phyloP scores from a whole-genome alignment of 345 rosid genomes.

The Microcos paniculata region DNA sequence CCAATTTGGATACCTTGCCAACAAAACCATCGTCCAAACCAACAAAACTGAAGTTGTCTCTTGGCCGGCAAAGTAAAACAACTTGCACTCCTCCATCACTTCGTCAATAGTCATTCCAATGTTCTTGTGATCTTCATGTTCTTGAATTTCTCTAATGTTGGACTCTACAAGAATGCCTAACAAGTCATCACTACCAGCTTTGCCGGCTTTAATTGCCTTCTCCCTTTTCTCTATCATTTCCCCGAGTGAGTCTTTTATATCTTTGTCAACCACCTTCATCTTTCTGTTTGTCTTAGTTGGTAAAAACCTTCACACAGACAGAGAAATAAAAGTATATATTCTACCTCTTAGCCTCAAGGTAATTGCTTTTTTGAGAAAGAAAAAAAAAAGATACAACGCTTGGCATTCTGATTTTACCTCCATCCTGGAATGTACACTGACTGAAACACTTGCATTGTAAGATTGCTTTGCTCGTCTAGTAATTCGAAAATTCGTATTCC shows the following conservation, averaged over 20 bases:
- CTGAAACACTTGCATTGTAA: not conserved
- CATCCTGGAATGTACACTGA: conserved; percentile 39
- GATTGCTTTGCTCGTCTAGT: conserved; percentile 21
- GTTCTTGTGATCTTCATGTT: no score
- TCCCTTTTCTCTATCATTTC: conserved; percentile 22
- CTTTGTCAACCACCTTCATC: conserved; percentile 20
- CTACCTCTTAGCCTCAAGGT: no score
- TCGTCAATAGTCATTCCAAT: conserved; percentile 37
- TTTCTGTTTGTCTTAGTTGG: conserved; percentile 27
- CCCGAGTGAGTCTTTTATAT: conserved; percentile 13
- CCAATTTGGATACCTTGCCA: conserved; percentile 55
- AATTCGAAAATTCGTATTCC: conserved; percentile 42
- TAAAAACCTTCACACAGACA: not conserved
- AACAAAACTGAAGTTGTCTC: conserved; percentile 58
- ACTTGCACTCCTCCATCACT: conserved; percentile 60
- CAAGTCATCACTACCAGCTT: conserved; percentile 23
- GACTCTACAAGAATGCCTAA: conserved; percentile 33
- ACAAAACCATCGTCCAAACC: conserved; percentile 56
- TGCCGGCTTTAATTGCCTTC: conserved; percentile 18
- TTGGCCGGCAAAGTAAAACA: conserved; percentile 65
- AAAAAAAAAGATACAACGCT: no score
- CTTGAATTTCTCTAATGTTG: conserved; percentile 31
- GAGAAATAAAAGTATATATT: no score
- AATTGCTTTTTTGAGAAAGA: no score
- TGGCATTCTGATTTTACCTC: conserved; percentile 37